Base-by-base conservation (phyloP, 345 rosid species). In the Aquilaria yunnanensis region DNA sequence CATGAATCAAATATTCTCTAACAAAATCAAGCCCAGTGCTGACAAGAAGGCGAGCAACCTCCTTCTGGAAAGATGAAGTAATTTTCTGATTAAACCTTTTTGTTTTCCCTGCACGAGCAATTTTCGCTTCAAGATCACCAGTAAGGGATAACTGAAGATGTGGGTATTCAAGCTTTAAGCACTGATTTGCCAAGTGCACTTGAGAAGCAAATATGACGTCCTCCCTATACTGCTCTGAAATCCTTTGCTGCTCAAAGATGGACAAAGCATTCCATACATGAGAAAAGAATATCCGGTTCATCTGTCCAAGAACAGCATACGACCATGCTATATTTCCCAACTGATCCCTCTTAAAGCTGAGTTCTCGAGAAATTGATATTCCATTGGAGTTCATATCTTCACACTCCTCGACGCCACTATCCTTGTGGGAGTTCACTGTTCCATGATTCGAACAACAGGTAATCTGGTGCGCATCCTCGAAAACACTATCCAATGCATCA, bases 321-420 rank as follows among this genome's bases (percentile, higher is more conserved):
- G 99, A 94, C 99, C 99, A 94, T 59, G 99, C 95, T 70, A 90
- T 70, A 71, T 86, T 90, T 33, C 97, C 96, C 2, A 94, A 89
- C 77, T 94, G 96, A 73, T 88, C 87, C 66, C 95, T 79, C 70
- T 75, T 83, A 32, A 88, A 82, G 68, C 75, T 78, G 61, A 94
- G 89, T 33, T 74, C 51, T 50, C 81, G 82, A 73, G 75, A 66
- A 67, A 50, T 74, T 59, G 66, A 61, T 66, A 13, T 71, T n/a
- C 61, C 67, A 10, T 68, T 72, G 32, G 60, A 64, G 48, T 75
- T 67, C 53, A 52, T 47, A 29, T 77, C 79, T 65, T 61, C 62
- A 71, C 45, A 62, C 29, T 48, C 66, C 51, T 70, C 72, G 23
- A 49, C 46, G 48, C n/a, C n/a, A n/a, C n/a, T n/a, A n/a, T n/a